phyloP scores from a whole-genome alignment of 1,139 yeast genomes.

The Hyphopichia khmerensis region DNA sequence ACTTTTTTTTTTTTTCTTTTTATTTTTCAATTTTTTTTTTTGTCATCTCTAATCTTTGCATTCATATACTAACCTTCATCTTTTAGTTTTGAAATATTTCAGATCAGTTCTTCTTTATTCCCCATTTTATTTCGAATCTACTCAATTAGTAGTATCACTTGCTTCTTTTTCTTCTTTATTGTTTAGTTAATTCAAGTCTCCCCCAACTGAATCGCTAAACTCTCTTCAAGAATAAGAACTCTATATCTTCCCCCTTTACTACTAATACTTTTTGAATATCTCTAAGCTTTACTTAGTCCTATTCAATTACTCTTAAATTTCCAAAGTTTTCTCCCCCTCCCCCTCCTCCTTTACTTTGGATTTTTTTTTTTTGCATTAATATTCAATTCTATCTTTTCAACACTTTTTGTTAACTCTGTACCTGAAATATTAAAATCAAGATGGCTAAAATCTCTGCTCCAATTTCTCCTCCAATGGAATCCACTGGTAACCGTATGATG shows the following conservation, averaged over 20 bases:
- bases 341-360: too few relatives aligned
- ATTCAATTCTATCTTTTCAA: neutral
- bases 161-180: neutral
- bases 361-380: too few relatives aligned
- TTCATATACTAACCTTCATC: neutral
- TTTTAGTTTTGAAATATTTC: neutral
- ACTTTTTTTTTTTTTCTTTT: neutral
- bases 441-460: constrained; percentile 55
- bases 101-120: neutral
- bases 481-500: constrained; percentile 78
- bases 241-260: too few relatives aligned
- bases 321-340: too few relatives aligned
- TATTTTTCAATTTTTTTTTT: too few relatives aligned
- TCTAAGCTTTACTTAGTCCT: too few relatives aligned
- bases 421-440: constrained; percentile 5
- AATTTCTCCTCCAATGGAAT: constrained; percentile 83
- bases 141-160: neutral
- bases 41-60: neutral
- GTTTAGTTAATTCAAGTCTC: neutral
- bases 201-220: neutral
- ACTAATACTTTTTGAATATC: too few relatives aligned
- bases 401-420: neutral
- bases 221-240: too few relatives aligned
- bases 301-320: too few relatives aligned
- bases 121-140: neutral